These are phyloP conservation scores for Globisporangium paddicum DNA, from an alignment of 352 stramenopile genomes.

Conservation along the genomic window DNA sequence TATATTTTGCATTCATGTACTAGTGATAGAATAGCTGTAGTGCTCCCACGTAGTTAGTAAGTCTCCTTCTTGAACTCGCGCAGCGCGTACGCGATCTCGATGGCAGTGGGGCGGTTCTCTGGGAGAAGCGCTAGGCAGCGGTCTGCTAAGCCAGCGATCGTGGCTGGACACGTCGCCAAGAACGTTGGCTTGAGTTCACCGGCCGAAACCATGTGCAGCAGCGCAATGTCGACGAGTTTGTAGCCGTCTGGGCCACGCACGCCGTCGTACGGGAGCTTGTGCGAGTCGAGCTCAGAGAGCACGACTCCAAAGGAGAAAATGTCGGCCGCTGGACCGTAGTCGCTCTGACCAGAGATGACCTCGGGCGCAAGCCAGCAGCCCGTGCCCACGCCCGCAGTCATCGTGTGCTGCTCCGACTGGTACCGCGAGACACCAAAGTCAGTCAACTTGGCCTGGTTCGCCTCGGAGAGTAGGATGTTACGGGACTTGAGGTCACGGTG, in stretches of 20 bases:
- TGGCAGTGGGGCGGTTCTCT: constrained; percentile 28
- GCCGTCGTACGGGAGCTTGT: constrained; percentile 45
- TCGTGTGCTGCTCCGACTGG: constrained; percentile 34
- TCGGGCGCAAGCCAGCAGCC: constrained; percentile 52
- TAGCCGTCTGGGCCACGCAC: constrained; percentile 25
- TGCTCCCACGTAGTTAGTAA: no score
- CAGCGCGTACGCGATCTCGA: constrained; percentile 38
- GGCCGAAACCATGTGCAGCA: constrained; percentile 35
- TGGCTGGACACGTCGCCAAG: constrained; percentile 24
- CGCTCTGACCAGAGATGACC: constrained; percentile 36
- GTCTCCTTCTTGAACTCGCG: constrained; percentile 28
- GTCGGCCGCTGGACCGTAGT: constrained; percentile 46
- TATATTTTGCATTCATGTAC: no score
- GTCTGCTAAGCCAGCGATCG: constrained; percentile 23
- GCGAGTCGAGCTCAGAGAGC: constrained; percentile 52
- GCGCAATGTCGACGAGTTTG: constrained; percentile 34
- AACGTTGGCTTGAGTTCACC: constrained; percentile 31
- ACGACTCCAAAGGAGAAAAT: constrained; percentile 61
- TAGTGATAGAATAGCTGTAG: no score
- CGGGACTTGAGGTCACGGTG: constrained; percentile 20
- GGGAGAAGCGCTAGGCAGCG: constrained; percentile 30
- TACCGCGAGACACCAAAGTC: constrained; percentile 56
- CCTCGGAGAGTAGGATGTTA: constrained; percentile 22
- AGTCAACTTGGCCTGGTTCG: constrained; percentile 48
- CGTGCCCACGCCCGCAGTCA: constrained; percentile 49